Percentiles rank a stretch among this genome's conserved stretches.
phyloP scores from a whole-genome alignment of 177 flowering plant genomes.

The Tripterygium wilfordii region DNA sequence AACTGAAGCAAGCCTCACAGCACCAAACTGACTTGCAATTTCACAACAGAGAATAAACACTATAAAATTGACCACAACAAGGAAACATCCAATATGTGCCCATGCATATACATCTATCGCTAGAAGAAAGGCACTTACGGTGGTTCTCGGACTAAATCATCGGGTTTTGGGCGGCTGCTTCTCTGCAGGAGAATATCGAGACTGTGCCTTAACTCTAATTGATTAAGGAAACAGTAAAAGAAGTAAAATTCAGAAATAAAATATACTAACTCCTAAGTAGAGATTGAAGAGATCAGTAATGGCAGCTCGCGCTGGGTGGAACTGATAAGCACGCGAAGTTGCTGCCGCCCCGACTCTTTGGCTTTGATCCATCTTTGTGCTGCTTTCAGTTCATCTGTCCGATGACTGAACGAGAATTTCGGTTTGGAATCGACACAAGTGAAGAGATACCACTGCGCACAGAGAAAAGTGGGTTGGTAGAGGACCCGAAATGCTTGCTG shows the following conservation, averaged over 20 bases:
- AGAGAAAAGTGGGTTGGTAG: too few relatives aligned
- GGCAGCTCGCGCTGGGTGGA: conserved; percentile 64
- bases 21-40: neutral
- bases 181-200: conserved; percentile 37
- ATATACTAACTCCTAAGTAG: conserved; percentile 64
- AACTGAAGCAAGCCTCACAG: neutral
- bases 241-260: conserved; percentile 1
- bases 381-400: neutral
- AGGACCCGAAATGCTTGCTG: too few relatives aligned
- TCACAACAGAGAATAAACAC: neutral
- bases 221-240: neutral
- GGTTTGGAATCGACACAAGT: too few relatives aligned
- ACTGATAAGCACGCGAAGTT: conserved; percentile 47
- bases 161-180: conserved; percentile 48
- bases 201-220: neutral
- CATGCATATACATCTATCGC: neutral
- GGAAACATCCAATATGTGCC: too few relatives aligned
- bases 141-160: conserved; percentile 55
- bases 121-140: conserved; percentile 43
- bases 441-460: too few relatives aligned
- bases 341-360: conserved; percentile 29
- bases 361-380: conserved; percentile 30
- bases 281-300: conserved; percentile 81
- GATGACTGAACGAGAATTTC: too few relatives aligned
- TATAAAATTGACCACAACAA: neutral